These are phyloP conservation scores for Hippophae tibetana DNA, from an alignment of 306 rosid species.

Conservation along the genomic window DNA sequence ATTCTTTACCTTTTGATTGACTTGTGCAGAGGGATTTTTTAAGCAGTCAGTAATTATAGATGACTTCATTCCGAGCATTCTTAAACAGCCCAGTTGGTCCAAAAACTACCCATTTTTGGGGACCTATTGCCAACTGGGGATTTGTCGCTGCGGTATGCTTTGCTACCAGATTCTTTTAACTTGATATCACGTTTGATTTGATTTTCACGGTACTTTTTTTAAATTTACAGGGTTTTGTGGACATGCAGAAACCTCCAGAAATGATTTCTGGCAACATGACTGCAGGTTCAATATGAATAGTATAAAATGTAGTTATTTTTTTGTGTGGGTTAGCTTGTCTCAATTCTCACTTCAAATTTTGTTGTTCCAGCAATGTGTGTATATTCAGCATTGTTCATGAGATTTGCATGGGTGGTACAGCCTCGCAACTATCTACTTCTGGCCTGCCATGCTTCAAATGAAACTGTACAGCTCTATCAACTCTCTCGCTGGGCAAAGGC, in stretches of 20 bases:
- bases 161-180: conserved; percentile 4
- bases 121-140: conserved; percentile 97
- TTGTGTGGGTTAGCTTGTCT: neutral
- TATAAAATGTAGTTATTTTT: conserved; percentile 4
- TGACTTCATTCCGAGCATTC: conserved; percentile 81
- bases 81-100: conserved; percentile 91
- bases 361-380: conserved; percentile 55
- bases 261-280: conserved; percentile 96
- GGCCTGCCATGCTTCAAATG: conserved; percentile 65
- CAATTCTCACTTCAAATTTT: conserved; percentile 3
- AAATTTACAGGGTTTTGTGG: conserved; percentile 63
- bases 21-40: neutral
- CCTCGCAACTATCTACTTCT: conserved; percentile 62
- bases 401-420: conserved; percentile 73
- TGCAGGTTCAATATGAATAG: conserved; percentile 41
- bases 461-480: conserved; percentile 54
- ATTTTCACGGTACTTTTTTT: neutral
- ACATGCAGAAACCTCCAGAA: conserved; percentile 87
- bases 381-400: conserved; percentile 52
- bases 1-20: neutral
- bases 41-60: conserved; percentile 4
- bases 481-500: conserved; percentile 67
- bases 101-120: conserved; percentile 96
- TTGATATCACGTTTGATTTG: neutral
- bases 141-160: conserved; percentile 83